Percentiles rank a stretch among this genome's conserved stretches.
Conservation (phyloP, 768 basidiomycete species). For the Psilocybe cubensis region DNA sequence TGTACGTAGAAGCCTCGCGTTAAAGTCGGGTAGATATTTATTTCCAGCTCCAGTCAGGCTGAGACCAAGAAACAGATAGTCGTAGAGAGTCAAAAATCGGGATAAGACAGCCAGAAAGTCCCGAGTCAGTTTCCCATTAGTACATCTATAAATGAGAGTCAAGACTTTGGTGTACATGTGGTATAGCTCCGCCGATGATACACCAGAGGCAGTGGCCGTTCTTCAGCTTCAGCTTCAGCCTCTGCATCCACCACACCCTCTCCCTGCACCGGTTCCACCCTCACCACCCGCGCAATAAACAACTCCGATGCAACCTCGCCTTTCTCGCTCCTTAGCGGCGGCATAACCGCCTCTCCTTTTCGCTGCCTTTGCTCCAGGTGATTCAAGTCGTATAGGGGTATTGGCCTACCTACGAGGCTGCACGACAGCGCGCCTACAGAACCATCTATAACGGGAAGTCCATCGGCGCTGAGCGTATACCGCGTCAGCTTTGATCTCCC, state of each 20-base stretch:
- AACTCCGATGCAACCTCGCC: constrained; percentile 59
- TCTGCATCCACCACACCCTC: constrained; percentile 21
- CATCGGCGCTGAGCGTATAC: constrained; percentile 50
- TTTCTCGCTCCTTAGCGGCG: constrained; percentile 14
- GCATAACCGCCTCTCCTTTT: constrained; percentile 8
- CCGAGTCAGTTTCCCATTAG: no score
- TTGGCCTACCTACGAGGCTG: constrained; percentile 57
- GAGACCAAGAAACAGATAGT: no score
- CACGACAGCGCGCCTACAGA: constrained; percentile 77
- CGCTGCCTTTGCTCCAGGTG: constrained; percentile 31
- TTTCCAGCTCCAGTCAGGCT: no score
- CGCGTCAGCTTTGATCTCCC: constrained; percentile 19
- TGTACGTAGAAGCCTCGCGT: no score
- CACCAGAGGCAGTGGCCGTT: constrained; percentile 59
- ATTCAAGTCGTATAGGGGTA: constrained; percentile 63
- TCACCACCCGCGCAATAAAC: constrained; percentile 76
- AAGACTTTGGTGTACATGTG: constrained; percentile 36
- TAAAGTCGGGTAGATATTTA: no score
- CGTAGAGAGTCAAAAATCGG: no score
- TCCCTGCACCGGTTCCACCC: no score
- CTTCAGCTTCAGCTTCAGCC: no score
- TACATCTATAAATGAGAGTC: no score
- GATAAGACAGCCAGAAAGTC: no score
- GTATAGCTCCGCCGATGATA: constrained; percentile 67
- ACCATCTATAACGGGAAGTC: constrained; percentile 60